Evolutionary conservation across 2,329 filamentous ascomycete genomes (phyloP), one percentile per base, ranked within the genome.

Genomic region (Ceratocystis harringtonii): DNA sequence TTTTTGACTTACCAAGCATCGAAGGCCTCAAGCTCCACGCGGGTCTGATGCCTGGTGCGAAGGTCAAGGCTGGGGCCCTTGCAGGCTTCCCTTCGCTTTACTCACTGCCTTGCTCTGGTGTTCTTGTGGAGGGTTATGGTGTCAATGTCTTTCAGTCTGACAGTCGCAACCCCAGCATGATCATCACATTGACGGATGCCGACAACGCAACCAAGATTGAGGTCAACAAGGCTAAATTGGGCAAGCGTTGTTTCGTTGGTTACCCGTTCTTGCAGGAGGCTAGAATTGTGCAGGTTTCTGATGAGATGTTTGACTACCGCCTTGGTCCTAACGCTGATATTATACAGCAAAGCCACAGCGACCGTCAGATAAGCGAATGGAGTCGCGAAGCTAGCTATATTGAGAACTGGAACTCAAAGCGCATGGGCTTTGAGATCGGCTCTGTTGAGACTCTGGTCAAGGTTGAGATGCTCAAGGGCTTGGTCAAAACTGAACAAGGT

Each of bases 181-280:
- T 97, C 28, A 82, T 97, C 66, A 96, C 90, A 1, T 79, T 99
- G 62, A 80, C 86, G 41, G 87, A 90, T 45, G 84, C 89, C 0
- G 90, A 92, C 69, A 76, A 78, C 66, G 85, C 87, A 44, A 85
- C 87, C 61, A 88, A 83, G 69, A 79, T 86, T 25, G 85, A 89
- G 69, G 77, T 83, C 65, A 92, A 92, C 65, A 90, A 90, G 73
- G 76, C 79, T 62, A 92, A 90, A 72, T 81, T 99, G 57, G 92
- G 92, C 57, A 83, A 92, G 74, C 85, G 86, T 68, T 92, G 95
- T 67, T 90, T 90, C 73, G 89, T 97, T 68, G 92, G 92, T 45
- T 99, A 95, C 72, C 94, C 94, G 1, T 99, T 96, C 77, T 77
- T 99, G 69, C 89, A 95, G 71, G 95, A 99, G 76, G 94, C 90